phyloP scores from a whole-genome alignment of 345 rosid genomes.

The Linum lewisii region DNA sequence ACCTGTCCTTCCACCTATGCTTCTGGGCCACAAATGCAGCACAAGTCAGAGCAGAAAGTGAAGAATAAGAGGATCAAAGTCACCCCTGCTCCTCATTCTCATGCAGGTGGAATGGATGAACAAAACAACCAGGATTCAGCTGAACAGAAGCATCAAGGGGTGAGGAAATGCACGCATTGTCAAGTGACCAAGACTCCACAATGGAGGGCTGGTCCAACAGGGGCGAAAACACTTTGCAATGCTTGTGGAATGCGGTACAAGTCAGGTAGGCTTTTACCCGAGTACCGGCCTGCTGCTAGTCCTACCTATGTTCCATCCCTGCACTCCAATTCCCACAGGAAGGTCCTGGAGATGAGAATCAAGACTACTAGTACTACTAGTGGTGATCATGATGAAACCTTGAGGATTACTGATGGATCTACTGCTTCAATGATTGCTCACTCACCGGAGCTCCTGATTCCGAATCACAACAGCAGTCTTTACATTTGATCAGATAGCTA shows the following conservation, averaged over 20 bases:
- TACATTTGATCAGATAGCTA: too few relatives aligned
- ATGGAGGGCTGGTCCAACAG: conserved; percentile 99
- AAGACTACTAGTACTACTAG: conserved; percentile 12
- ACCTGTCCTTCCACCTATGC: conserved; percentile 64
- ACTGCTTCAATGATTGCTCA: conserved; percentile 14
- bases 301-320: conserved; percentile 80
- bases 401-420: conserved; percentile 5
- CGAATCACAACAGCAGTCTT: conserved; percentile 24
- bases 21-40: conserved; percentile 45
- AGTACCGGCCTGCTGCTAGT: conserved; percentile 94
- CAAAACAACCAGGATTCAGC: conserved; percentile 24
- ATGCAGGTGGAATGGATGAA: conserved; percentile 17
- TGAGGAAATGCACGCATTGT: conserved; percentile 90
- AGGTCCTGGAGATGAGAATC: conserved; percentile 85
- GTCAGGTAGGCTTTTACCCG: conserved; percentile 94
- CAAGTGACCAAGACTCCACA: conserved; percentile 95
- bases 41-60: conserved; percentile 45
- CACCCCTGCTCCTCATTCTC: conserved; percentile 22
- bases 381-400: conserved; percentile 7
- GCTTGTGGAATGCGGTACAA: conserved; percentile 96
- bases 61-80: conserved; percentile 74
- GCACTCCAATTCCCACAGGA: conserved; percentile 97
- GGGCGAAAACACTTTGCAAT: conserved; percentile 94
- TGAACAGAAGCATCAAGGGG: conserved; percentile 19
- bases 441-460: conserved; percentile 33